Evolutionary conservation across 768 basidiomycete species (phyloP), one percentile per base, ranked within the genome.

Genomic region (Xanthoconium stramineum): DNA sequence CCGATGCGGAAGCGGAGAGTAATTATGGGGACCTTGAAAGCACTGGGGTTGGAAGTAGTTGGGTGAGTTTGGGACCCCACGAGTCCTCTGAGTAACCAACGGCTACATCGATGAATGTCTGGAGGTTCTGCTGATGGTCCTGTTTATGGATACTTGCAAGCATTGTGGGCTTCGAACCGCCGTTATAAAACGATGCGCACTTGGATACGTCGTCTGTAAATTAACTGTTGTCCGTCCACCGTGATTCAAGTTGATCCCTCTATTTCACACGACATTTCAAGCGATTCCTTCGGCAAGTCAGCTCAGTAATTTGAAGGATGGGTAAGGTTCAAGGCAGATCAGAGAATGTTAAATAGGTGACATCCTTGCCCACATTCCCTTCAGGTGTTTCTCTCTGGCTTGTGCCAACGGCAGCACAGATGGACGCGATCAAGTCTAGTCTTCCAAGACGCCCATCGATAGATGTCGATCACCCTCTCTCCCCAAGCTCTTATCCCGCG

Each of bases 1-100:
- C 86, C 1, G 88, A 90, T 51, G 80, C 81, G 7, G 89, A 90
- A 55, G 76, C 81, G 12, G 88, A 89, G 69, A 85, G 85, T 62
- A 84, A 82, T 60, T 72, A 76, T 13, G 80, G 78, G 3, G 83
- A 81, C 55, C 75, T 79, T 3, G 83, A 80, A 56, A 69, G 62
- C 13, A 72, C 77, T 6, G 77, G 75, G 32, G 82, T 81, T 29
- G 81, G 74, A 37, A 77, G 82, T 47, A 89, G 87, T 59, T 92
- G 89, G 89, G 74, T 92, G 50, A 89, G 83, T 66, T 72, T 91
- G 65, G 66, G 65, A 38, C 53, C 66, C 10, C 67, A 56, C 38
- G 63, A 56, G 50, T 46, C 62, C 19, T 49, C 66, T 24, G 57
- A 63, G 43, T 71, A 50, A 67, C 14, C 17, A 15, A 29, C 14